These are phyloP conservation scores for Suillus fuscotomentosus DNA, from an alignment of 768 basidiomycete genomes.

Conservation along the genomic window DNA sequence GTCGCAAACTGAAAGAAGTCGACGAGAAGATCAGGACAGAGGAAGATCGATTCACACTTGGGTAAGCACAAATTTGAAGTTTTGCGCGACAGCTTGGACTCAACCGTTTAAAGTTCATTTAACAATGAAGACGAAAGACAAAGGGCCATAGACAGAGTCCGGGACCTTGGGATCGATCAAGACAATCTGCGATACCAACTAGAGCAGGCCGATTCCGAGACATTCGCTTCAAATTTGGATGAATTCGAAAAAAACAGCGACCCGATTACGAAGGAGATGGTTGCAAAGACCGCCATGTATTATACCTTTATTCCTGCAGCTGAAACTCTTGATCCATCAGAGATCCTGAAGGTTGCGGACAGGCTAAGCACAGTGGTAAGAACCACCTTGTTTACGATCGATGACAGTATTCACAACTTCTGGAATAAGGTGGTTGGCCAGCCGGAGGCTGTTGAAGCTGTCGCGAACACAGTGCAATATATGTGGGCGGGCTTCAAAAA, in stretches of 20 bases:
- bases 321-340: background rate
- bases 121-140: background rate
- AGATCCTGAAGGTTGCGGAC: conserved; percentile 1
- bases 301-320: conserved; percentile 9
- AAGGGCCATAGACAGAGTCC: background rate
- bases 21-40: background rate
- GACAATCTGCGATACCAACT: background rate
- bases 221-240: background rate
- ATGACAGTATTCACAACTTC: background rate
- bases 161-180: background rate
- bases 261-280: conserved; percentile 2
- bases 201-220: background rate
- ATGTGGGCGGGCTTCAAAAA: conserved; percentile 45
- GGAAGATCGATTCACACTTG: background rate
- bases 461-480: conserved; percentile 45
- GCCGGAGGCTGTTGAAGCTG: conserved; percentile 42
- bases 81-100: background rate
- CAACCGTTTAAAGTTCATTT: background rate
- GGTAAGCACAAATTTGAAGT: background rate
- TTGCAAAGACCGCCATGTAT: conserved; percentile 6
- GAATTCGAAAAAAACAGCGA: background rate
- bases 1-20: background rate
- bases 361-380: conserved; percentile 4
- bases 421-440: conserved; percentile 24
- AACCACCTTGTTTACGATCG: background rate